A percentile compares a stretch with the other conserved stretches of the same genome.
Evolutionary conservation across 805 yeast species (phyloP).

Genomic region (Starmerella geochares): DNA sequence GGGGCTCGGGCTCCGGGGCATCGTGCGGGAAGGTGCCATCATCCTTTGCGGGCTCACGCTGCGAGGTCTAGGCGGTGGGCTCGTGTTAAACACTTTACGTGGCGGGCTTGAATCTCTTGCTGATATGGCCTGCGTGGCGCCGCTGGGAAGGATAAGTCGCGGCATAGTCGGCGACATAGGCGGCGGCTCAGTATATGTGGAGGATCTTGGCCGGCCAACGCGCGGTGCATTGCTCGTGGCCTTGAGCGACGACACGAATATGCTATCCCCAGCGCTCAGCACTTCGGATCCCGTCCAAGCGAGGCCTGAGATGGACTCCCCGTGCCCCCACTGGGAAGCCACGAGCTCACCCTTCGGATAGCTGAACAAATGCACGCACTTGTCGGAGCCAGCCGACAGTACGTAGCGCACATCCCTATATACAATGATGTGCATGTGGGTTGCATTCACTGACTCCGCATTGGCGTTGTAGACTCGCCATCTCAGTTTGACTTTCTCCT

Average conservation of each 20-base stretch:
- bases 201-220: background rate
- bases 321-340: constrained; percentile 51
- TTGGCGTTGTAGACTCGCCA: constrained; percentile 21
- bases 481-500: background rate
- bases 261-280: constrained; percentile 19
- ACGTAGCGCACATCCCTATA: constrained; percentile 14
- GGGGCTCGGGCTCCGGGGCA: constrained; percentile 12
- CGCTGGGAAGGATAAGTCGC: background rate
- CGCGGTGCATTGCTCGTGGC: background rate
- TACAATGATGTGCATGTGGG: constrained; percentile 13
- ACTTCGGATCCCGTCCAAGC: constrained; percentile 18
- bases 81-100: constrained; percentile 8
- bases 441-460: constrained; percentile 16
- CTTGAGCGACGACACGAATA: constrained; percentile 11
- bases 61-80: constrained; percentile 10
- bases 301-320: constrained; percentile 43
- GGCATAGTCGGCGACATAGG: background rate
- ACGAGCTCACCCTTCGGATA: constrained; percentile 40
- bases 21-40: background rate
- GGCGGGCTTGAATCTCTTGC: constrained; percentile 3
- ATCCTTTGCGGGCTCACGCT: constrained; percentile 15
- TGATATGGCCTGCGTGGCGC: background rate
- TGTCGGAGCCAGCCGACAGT: constrained; percentile 40
- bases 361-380: constrained; percentile 44
- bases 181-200: background rate